A percentile compares a stretch with the other conserved stretches of the same genome.
These are phyloP conservation scores for Eucalyptus marginata DNA, from an alignment of 345 rosid species.

Conservation along the genomic window DNA sequence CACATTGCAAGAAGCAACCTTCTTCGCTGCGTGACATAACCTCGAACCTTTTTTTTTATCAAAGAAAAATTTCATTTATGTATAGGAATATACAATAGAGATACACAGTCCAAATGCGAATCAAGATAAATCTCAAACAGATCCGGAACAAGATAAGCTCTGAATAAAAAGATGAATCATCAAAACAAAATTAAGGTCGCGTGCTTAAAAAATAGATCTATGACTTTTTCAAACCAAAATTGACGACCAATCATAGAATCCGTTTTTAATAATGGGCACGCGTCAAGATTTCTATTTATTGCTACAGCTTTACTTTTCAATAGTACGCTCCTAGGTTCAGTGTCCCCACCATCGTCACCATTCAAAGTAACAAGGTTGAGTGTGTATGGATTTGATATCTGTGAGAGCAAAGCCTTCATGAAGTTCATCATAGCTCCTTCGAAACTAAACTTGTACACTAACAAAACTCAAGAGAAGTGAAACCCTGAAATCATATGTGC, in stretches of 20 bases:
- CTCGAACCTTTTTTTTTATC: too few species aligned
- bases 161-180: not conserved
- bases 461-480: not conserved
- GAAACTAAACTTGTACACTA: not conserved
- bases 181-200: not conserved
- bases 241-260: rapidly evolving
- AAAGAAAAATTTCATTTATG: too few species aligned
- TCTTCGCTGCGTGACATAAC: not conserved
- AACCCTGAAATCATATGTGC: not conserved
- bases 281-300: rapidly evolving
- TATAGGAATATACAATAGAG: too few species aligned
- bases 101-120: rapidly evolving
- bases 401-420: not conserved
- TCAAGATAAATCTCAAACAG: not conserved
- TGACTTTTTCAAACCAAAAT: not conserved
- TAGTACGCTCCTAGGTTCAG: rapidly evolving
- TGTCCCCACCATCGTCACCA: not conserved
- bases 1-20: too few species aligned
- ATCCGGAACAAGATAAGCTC: not conserved
- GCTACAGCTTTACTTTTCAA: not conserved
- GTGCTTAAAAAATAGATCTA: not conserved
- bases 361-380: not conserved
- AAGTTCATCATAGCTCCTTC: rapidly evolving
- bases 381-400: not conserved
- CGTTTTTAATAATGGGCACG: not conserved